Evolutionary conservation across 2,329 filamentous ascomycete species (phyloP), one percentile per base, ranked within the genome.

Genomic region (Pseudocercospora fuligena): DNA sequence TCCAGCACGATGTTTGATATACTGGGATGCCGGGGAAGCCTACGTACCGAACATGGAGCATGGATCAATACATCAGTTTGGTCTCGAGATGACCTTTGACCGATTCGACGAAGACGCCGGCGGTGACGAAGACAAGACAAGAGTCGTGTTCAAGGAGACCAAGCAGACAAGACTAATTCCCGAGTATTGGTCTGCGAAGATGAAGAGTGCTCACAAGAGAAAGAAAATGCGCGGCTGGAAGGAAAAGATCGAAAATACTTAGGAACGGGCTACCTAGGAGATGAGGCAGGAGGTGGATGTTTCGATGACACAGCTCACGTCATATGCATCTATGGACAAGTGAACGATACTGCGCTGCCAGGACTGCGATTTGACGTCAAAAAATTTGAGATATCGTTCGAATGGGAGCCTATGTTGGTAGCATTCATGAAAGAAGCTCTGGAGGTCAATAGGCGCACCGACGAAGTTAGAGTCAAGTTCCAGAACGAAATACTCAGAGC

Each of bases 21-120:
- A 49, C 1, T 88, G 88, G 2, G 92, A 95, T 54, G 89, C 90
- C 66, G 93, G 93, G 3, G 93, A 97, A 76, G 94, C 97, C 68
- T 94, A 92, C 74, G 86, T 98, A 59, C 93, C 91, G 76, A 89
- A 49, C 46, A 49, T 49, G 19, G 46, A 49, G 46, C 19, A 21
- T 49, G 46, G 46, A 49, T 9, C 11, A 19, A 49, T 49, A 49
- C 46, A 59, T 23, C 31, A 23, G 5, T 40, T 23, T 40, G 56
- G 21, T 23, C 21, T 33, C 31, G 31, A 40, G 56, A 59, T 59
- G 31, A 21, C 56, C 46, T 49, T 49, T 49, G 46, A 49, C 23
- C 46, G 46, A 3, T 49, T 49, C 12, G 46, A 49, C 14, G 16
- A 49, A 49, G 46, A 59, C 16, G 33, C 29, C 27, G 21, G 8